Conservation (phyloP, 306 rosid genomes). For the Amphicarpaea edgeworthii region DNA sequence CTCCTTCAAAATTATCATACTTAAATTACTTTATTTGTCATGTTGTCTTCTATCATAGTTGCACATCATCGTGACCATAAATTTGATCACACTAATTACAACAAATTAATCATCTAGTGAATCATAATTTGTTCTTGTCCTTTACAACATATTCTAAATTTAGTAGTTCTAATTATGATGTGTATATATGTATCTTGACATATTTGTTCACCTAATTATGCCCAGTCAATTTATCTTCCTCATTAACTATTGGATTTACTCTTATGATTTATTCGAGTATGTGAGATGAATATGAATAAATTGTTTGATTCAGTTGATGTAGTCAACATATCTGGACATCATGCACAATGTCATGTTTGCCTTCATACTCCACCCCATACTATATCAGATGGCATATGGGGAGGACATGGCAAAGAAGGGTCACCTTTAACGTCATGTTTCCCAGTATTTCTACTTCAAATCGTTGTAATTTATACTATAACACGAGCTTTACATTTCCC, state of each 20-base stretch:
- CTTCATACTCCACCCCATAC: constrained; percentile 29
- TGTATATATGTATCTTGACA: neutral
- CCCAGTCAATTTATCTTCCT: neutral
- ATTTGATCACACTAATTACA: neutral
- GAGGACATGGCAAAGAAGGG: neutral
- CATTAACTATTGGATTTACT: neutral
- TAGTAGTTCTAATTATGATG: neutral
- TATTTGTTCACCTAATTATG: neutral
- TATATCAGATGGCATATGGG: constrained; percentile 49
- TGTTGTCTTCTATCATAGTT: neutral
- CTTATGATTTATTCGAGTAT: neutral
- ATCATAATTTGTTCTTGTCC: neutral
- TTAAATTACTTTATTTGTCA: constrained; percentile 10
- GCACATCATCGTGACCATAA: neutral
- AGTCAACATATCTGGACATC: neutral
- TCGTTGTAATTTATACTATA: constrained; percentile 45
- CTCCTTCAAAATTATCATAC: neutral
- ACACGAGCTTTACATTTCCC: constrained; percentile 41
- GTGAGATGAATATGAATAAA: neutral
- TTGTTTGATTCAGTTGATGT: neutral
- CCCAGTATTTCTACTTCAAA: constrained; percentile 55
- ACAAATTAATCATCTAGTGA: neutral
- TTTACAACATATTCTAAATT: neutral
- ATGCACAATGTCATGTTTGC: neutral
- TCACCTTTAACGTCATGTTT: constrained; percentile 29